These are phyloP conservation scores for Cydonia oblonga DNA, from an alignment of 331 rosid genomes.

Conservation along the genomic window DNA sequence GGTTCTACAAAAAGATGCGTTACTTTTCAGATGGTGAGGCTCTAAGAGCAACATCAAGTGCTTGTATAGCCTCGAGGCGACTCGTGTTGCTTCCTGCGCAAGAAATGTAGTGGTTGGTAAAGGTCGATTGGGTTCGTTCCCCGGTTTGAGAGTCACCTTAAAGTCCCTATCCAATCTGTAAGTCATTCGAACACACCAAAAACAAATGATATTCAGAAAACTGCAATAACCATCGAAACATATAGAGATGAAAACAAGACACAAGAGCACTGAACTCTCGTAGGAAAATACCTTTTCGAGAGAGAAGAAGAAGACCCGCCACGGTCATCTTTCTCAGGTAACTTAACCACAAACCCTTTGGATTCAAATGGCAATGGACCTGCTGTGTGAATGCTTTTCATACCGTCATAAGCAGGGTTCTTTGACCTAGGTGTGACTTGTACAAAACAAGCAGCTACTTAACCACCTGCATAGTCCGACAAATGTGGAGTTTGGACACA, in stretches of 20 bases:
- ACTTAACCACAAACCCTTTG: constrained; percentile 30
- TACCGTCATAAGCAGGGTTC: constrained; percentile 51
- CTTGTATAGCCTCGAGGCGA: constrained; percentile 65
- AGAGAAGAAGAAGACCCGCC: background rate
- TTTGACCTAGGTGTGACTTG: constrained; percentile 16
- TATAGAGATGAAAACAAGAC: background rate
- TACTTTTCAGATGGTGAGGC: constrained; percentile 36
- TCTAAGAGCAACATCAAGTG: constrained; percentile 54
- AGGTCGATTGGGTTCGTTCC: constrained; percentile 31
- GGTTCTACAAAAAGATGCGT: background rate
- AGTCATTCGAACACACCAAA: background rate
- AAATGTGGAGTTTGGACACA: background rate
- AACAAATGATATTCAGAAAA: background rate
- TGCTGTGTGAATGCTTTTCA: constrained; percentile 40
- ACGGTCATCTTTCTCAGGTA: constrained; percentile 12
- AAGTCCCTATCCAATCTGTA: constrained; percentile 37
- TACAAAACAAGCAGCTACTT: background rate
- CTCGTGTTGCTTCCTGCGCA: constrained; percentile 25
- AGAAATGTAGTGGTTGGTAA: constrained; percentile 34
- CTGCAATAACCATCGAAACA: background rate
- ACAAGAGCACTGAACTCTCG: background rate
- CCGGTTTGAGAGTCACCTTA: constrained; percentile 37
- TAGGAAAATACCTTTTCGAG: constrained; percentile 20
- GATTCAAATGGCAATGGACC: constrained; percentile 42
- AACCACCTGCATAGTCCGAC: background rate